Evolutionary conservation across 768 basidiomycete species (phyloP).

Genomic region (Suillus plorans): DNA sequence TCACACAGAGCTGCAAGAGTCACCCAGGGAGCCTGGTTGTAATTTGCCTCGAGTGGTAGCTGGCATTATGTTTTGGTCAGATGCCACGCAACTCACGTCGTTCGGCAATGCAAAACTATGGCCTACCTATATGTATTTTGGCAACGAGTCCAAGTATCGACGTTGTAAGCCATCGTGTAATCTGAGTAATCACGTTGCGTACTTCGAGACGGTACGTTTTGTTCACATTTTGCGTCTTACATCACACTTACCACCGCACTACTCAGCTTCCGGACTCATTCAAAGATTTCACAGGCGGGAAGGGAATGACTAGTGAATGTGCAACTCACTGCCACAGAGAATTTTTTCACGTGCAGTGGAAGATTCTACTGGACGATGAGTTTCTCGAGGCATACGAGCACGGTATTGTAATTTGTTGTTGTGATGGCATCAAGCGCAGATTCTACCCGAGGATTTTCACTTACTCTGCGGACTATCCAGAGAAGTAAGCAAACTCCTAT

Average conservation of each 20-base stretch:
- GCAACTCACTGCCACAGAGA: constrained; percentile 17
- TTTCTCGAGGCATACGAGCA: constrained; percentile 17
- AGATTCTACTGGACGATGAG: constrained; percentile 13
- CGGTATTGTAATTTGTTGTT: constrained; percentile 17
- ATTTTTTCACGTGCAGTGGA: constrained; percentile 17
- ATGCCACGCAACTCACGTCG: constrained; percentile 28
- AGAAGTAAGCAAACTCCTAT: constrained; percentile 28
- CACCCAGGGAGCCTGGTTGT: constrained; percentile 11
- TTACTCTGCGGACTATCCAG: constrained; percentile 24
- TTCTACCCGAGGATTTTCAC: constrained; percentile 25
- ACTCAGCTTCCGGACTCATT: constrained; percentile 12
- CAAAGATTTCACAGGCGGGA: constrained; percentile 7
- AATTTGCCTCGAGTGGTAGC: constrained; percentile 11
- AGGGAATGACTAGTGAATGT: neutral
- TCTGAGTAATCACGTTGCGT: constrained; percentile 13
- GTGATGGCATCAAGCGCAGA: constrained; percentile 14
- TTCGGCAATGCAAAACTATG: constrained; percentile 30
- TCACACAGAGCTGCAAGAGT: constrained; percentile 17
- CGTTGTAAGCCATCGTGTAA: constrained; percentile 15
- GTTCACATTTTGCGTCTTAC: too few relatives aligned
- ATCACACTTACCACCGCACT: too few relatives aligned
- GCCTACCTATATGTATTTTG: constrained; percentile 26
- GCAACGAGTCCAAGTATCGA: constrained; percentile 26
- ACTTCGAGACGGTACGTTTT: constrained; percentile 8
- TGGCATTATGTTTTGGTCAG: constrained; percentile 32